Percentiles rank a stretch among this genome's conserved stretches.
These are phyloP conservation scores for Leptosphaerulina australis DNA, from an alignment of 2,329 filamentous ascomycete species.

Conservation along the genomic window DNA sequence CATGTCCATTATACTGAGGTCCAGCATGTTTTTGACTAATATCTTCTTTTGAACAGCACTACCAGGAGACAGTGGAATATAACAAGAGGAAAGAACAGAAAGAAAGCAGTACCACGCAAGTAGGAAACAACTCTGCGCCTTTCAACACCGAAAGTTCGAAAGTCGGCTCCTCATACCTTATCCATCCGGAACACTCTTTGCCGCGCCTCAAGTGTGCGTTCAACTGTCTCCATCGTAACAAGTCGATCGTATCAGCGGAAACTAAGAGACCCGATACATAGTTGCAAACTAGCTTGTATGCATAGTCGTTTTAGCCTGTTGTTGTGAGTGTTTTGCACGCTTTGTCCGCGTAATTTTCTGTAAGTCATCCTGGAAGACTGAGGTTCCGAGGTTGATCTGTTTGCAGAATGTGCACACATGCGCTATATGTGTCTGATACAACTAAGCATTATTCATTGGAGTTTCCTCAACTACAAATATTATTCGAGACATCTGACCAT, in stretches of 20 bases:
- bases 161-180: conserved; percentile 10
- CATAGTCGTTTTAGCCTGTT: conserved; percentile 1
- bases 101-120: background rate
- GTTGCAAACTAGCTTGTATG: background rate
- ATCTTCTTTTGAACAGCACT: background rate
- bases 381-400: conserved; percentile 11
- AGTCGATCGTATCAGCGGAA: background rate
- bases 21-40: background rate
- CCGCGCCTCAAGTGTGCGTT: conserved; percentile 7
- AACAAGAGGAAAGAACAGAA: background rate
- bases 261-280: background rate
- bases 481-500: background rate
- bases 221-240: conserved; percentile 1
- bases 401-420: background rate
- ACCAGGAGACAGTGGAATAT: background rate
- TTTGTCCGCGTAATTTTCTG: conserved; percentile 2
- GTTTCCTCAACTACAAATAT: background rate
- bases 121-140: background rate
- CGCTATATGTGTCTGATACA: background rate
- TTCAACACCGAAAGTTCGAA: conserved; percentile 1
- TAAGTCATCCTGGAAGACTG: conserved; percentile 8
- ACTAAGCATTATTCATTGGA: background rate
- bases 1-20: conserved; percentile 23
- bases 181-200: conserved; percentile 13
- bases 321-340: background rate